phyloP scores from a whole-genome alignment of 2,329 filamentous ascomycete genomes.

The Pseudocercospora fuligena region DNA sequence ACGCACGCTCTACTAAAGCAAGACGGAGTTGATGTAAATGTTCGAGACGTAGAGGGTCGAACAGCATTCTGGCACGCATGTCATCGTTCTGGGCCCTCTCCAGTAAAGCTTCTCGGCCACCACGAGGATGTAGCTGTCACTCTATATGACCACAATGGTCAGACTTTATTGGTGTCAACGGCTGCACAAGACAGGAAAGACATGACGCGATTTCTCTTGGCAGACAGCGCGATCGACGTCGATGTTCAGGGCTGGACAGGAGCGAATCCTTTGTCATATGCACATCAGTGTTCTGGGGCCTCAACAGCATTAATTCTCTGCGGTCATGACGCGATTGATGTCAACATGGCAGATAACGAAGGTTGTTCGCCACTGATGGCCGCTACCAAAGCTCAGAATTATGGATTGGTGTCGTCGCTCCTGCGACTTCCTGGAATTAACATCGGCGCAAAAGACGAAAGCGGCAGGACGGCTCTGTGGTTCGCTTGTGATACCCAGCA shows the following conservation, averaged over 20 bases:
- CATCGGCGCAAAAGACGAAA: neutral
- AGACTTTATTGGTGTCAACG: no score
- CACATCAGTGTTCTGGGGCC: neutral
- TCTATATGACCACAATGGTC: no score
- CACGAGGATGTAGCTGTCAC: no score
- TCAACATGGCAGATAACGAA: neutral
- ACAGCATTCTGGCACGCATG: neutral
- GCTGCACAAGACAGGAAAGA: no score
- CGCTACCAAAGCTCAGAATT: neutral
- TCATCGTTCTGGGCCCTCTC: no score
- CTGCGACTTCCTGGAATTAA: neutral
- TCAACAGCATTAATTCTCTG: neutral
- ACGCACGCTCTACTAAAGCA: neutral
- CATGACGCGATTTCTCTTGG: no score
- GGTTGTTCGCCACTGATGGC: neutral
- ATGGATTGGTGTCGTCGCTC: neutral
- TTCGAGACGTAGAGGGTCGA: neutral
- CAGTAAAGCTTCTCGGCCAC: no score
- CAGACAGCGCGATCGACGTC: no score
- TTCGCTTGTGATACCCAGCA: neutral
- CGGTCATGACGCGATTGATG: neutral
- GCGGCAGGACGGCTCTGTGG: neutral
- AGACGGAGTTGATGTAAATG: neutral
- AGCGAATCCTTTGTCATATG: no score
- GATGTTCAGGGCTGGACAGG: no score